A percentile compares a stretch with the other conserved stretches of the same genome.
phyloP scores from a whole-genome alignment of 2,329 filamentous ascomycete genomes.

The Phyllosticta capitalensis region DNA sequence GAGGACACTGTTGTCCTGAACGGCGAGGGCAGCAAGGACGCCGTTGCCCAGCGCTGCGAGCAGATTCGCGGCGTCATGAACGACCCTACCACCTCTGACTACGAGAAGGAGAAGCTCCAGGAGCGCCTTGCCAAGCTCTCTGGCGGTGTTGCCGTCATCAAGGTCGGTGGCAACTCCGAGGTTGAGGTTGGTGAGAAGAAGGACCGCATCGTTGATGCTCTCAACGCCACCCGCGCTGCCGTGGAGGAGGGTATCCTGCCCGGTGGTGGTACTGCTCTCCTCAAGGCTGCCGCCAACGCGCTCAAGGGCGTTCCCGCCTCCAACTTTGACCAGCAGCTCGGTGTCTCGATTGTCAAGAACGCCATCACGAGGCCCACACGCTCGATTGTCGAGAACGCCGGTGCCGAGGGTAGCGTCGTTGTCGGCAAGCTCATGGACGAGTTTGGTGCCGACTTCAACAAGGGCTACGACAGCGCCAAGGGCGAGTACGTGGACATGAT shows the following conservation, averaged over 20 bases:
- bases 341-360: constrained; percentile 94
- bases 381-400: constrained; percentile 96
- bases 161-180: constrained; percentile 94
- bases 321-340: constrained; percentile 99
- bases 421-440: constrained; percentile 98
- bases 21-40: constrained; percentile 90
- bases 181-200: constrained; percentile 99
- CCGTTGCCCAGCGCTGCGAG: constrained; percentile 90
- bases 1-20: constrained; percentile 99
- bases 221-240: constrained; percentile 95
- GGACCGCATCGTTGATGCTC: constrained; percentile 95
- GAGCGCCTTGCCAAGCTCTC: constrained; percentile 99
- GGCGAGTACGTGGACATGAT: constrained; percentile 99
- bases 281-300: constrained; percentile 92
- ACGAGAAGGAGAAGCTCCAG: constrained; percentile 99
- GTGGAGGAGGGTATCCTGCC: constrained; percentile 98
- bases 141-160: constrained; percentile 97
- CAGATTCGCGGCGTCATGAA: constrained; percentile 96
- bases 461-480: constrained; percentile 91
- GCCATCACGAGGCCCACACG: constrained; percentile 93
- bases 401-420: constrained; percentile 87
- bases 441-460: constrained; percentile 88
- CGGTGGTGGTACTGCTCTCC: constrained; percentile 92
- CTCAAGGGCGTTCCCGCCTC: constrained; percentile 70
- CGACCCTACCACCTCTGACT: constrained; percentile 90